Evolutionary conservation across 306 rosid species (phyloP).

Genomic region (Ammopiptanthus mongolicus): DNA sequence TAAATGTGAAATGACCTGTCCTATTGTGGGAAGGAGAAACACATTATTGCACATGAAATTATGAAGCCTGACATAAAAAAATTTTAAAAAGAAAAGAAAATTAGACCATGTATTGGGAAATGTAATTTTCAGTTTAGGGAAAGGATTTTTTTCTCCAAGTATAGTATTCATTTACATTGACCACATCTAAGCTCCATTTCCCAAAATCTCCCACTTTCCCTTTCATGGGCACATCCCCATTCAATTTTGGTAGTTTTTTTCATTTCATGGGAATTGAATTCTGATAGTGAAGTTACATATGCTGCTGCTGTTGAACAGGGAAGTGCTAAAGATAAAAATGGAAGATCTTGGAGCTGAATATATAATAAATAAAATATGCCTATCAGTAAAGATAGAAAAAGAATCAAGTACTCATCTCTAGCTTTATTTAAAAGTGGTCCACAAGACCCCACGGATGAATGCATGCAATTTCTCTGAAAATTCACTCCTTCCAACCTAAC

Average conservation of each 20-base stretch:
- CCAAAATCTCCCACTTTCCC: slow-evolving; percentile 35
- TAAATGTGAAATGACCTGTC: slow-evolving; percentile 34
- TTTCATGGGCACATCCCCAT: slow-evolving; percentile 16
- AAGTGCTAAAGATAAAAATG: slow-evolving; percentile 16
- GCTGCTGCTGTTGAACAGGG: slow-evolving; percentile 11
- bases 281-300: slow-evolving; percentile 40
- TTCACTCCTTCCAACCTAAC: slow-evolving; percentile 31
- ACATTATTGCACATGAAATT: slow-evolving; percentile 34
- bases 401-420: slow-evolving; percentile 26
- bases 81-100: neutral
- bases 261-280: slow-evolving; percentile 43
- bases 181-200: slow-evolving; percentile 20
- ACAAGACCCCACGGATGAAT: slow-evolving; percentile 26
- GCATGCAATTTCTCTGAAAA: slow-evolving; percentile 27
- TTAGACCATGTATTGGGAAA: slow-evolving; percentile 41
- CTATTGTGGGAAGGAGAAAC: slow-evolving; percentile 16
- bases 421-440: slow-evolving; percentile 29
- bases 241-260: slow-evolving; percentile 27
- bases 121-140: slow-evolving; percentile 10
- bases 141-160: slow-evolving; percentile 8
- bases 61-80: slow-evolving; percentile 7
- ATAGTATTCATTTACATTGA: slow-evolving; percentile 23
- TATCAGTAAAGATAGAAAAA: neutral
- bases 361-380: neutral
- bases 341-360: slow-evolving; percentile 1